Base-by-base conservation (phyloP, 495 filamentous ascomycete species). In the Hypoxylon cercidicola region DNA sequence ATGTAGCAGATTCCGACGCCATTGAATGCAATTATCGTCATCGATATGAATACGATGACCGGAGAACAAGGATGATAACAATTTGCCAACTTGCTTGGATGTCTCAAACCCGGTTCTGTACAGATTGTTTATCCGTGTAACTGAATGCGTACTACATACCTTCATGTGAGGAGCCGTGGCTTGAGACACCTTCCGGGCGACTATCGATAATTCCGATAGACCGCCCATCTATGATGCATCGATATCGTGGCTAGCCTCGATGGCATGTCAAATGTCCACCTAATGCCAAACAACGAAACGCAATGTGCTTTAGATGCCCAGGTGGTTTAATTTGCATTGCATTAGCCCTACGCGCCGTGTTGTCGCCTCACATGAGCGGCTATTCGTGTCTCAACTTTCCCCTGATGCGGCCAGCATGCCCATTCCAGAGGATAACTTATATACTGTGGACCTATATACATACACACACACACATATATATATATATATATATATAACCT, bases 401-500 rank as follows among this genome's bases (percentile, higher is more conserved):
- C 12, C 32, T 15, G 35, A 49, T 54, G 35, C 18, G 60, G 46
- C 52, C 19, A 12, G 6, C 39, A 18, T 49, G 23, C 23, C 23
- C 34, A 37, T 16, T 64, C 51, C 11, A 44, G 30, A 8, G 1
- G 30, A 32, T 32, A 8, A 32, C n/a, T n/a, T n/a, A n/a, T n/a
- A n/a, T n/a, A n/a, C n/a, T n/a, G n/a, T n/a, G n/a, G n/a, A n/a
- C n/a, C n/a, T n/a, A n/a, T n/a, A n/a, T n/a, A n/a, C n/a, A n/a
- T n/a, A n/a, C n/a, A n/a, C n/a, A n/a, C n/a, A n/a, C n/a, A n/a
- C n/a, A n/a, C n/a, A n/a, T n/a, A n/a, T n/a, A n/a, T n/a, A n/a
- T n/a, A n/a, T n/a, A n/a, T n/a, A n/a, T n/a, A n/a, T n/a, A n/a
- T 48, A 48, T 58, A 59, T 64, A 64, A 59, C 49, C 34, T 32